These are phyloP conservation scores for Circinella minor DNA, from an alignment of 371 early-diverging fungal species.

Conservation along the genomic window DNA sequence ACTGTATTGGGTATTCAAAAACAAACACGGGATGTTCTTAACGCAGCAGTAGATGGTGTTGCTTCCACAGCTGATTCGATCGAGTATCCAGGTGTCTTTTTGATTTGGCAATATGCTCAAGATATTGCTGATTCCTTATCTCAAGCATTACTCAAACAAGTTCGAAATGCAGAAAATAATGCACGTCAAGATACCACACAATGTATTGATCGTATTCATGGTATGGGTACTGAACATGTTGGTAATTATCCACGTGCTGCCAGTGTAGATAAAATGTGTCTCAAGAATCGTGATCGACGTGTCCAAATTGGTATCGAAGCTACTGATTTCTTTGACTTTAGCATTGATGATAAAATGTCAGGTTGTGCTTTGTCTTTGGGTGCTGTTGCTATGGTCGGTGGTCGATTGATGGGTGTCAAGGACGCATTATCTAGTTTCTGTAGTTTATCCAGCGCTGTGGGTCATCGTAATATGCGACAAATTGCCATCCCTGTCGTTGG, in stretches of 20 bases:
- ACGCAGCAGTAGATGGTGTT: slow-evolving; percentile 64
- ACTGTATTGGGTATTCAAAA: slow-evolving; percentile 61
- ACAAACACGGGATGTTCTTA: slow-evolving; percentile 57
- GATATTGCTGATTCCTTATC: slow-evolving; percentile 75
- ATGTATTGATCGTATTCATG: slow-evolving; percentile 67
- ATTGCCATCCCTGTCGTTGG: slow-evolving; percentile 47
- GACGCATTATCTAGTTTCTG: slow-evolving; percentile 48
- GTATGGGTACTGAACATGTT: slow-evolving; percentile 62
- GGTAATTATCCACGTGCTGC: slow-evolving; percentile 44
- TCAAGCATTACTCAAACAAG: slow-evolving; percentile 63
- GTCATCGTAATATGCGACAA: slow-evolving; percentile 44
- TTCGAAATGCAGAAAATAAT: slow-evolving; percentile 68
- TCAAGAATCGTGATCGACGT: slow-evolving; percentile 46
- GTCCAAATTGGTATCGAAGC: slow-evolving; percentile 65
- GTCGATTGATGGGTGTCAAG: slow-evolving; percentile 53
- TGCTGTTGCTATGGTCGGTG: slow-evolving; percentile 51
- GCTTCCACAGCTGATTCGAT: slow-evolving; percentile 68
- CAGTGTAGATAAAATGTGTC: slow-evolving; percentile 52
- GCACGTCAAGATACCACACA: slow-evolving; percentile 67
- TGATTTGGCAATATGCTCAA: slow-evolving; percentile 87
- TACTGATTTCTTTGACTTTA: slow-evolving; percentile 68
- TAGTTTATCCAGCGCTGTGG: slow-evolving; percentile 41
- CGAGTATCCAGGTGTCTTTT: slow-evolving; percentile 81
- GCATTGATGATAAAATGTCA: slow-evolving; percentile 62
- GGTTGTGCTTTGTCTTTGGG: slow-evolving; percentile 48